phyloP scores from a whole-genome alignment of 129 eudicot species.

The Artemisia tridentata region DNA sequence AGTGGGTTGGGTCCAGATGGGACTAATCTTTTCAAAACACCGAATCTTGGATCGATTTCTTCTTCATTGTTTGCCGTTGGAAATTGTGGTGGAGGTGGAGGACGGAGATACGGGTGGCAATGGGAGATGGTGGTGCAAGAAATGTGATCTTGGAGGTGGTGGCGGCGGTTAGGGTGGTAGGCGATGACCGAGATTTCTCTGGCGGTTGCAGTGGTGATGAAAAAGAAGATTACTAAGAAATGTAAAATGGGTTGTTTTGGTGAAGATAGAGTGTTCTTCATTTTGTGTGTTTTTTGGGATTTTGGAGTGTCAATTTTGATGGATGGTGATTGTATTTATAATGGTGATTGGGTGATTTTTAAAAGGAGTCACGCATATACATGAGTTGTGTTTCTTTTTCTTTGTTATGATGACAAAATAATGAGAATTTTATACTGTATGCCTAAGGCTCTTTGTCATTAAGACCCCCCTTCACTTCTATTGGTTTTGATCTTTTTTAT shows the following conservation, averaged over 20 bases:
- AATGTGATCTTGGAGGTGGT: constrained; percentile 23
- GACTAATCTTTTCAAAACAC: constrained; percentile 78
- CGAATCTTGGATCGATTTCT: constrained; percentile 80
- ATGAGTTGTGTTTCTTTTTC: constrained; percentile 13
- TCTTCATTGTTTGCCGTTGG: constrained; percentile 31
- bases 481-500: too few species aligned
- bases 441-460: too few species aligned
- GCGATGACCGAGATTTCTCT: constrained; percentile 14
- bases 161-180: constrained; percentile 22
- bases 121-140: constrained; percentile 31
- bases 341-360: constrained; percentile 13
- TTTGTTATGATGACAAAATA: neutral
- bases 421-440: neutral
- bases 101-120: constrained; percentile 13
- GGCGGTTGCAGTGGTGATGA: constrained; percentile 23
- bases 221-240: constrained; percentile 3
- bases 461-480: too few species aligned
- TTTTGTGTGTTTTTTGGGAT: constrained; percentile 5
- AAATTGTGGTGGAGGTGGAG: constrained; percentile 12
- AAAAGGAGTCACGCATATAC: constrained; percentile 18
- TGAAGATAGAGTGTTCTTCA: constrained; percentile 32
- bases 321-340: constrained; percentile 4
- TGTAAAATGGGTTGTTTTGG: constrained; percentile 16
- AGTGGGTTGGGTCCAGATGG: constrained; percentile 98
- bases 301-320: constrained; percentile 1